Evolutionary conservation across 2,329 filamentous ascomycete species (phyloP), one percentile per base, ranked within the genome.

Genomic region (Coniochaeta sp.): DNA sequence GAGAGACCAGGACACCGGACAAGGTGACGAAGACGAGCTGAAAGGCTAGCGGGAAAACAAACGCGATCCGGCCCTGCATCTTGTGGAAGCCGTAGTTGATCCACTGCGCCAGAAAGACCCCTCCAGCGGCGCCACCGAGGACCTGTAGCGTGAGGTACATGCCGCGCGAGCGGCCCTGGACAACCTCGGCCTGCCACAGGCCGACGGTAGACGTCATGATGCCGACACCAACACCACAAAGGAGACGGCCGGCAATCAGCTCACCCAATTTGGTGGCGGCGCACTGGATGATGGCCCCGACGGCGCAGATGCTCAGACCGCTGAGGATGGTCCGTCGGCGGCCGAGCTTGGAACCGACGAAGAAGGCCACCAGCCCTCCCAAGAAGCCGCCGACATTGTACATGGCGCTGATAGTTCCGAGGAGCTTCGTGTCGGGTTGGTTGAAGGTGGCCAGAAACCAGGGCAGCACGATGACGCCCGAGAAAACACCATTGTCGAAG

Each of bases 401-500:
- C 55, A 74, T 74, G 19, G 69, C 71, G 36, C 77, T 75, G 34
- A 79, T 75, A 58, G 77, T 75, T 1, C 76, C 77, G 31, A 73
- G 70, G 6, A 74, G 64, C 0, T 70, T 69, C 22, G 73, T 70
- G 16, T 67, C 67, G 1, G 76, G 75, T 61, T 76, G 62, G 28
- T 71, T 61, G 38, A 79, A 76, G 1, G 73, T 69, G 3, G 68
- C 60, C 5, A 80, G 68, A 64, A 76, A 81, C 57, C 81, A 72
- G 16, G 74, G 65, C 38, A 76, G 79, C 11, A 76, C 73, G 11
- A 81, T 70, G 17, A 81, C 77, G 12, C 77, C 77, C 2, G 76
- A 74, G 62, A 80, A 79, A 0, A 79, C 76, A 47, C 77, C 78
- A 64, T 81, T 78, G 33, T 81, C 79, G 52, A 81, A 81, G 2